Percentiles rank a stretch among this genome's conserved stretches.
Conservation (phyloP, 1,284 basidiomycete genomes). For the Puccinia novopanici region DNA sequence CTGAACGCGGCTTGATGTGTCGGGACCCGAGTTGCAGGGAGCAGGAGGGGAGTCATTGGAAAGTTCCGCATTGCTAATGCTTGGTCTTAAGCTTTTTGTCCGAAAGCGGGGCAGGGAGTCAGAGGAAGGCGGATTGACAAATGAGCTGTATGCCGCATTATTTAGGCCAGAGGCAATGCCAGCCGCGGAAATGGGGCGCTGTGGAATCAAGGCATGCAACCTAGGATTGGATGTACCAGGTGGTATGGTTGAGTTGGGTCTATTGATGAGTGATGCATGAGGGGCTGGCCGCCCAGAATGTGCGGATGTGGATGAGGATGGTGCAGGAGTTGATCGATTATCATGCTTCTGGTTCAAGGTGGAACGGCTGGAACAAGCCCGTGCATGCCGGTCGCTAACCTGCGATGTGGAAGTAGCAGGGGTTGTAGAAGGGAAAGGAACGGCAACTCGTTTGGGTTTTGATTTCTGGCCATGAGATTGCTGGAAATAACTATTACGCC, state of each 20-base stretch:
- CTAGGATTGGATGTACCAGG: constrained; percentile 8
- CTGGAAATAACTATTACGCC: constrained; percentile 16
- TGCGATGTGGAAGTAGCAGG: not conserved
- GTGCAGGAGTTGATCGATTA: not conserved
- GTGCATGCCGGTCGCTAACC: not conserved
- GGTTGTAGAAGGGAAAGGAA: constrained; percentile 42
- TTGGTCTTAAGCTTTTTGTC: constrained; percentile 28
- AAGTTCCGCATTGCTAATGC: constrained; percentile 19
- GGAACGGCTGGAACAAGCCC: not conserved
- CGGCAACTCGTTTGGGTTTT: constrained; percentile 41
- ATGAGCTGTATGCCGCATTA: not conserved
- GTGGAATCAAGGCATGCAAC: constrained; percentile 5
- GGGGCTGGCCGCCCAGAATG: not conserved
- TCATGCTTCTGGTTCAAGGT: not conserved
- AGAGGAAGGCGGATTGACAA: constrained; percentile 4
- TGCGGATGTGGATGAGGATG: constrained; percentile 21
- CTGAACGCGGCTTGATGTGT: constrained; percentile 17
- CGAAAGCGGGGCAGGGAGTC: constrained; percentile 17
- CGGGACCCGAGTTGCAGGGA: not conserved
- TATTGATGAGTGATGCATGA: constrained; percentile 17
- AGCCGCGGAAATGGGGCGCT: constrained; percentile 15
- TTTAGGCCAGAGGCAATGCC: not conserved
- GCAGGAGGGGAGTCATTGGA: not conserved
- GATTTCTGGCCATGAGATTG: constrained; percentile 17
- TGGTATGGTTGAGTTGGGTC: constrained; percentile 22